phyloP scores from a whole-genome alignment of 768 basidiomycete genomes.

The Boletus vermiculosoides region DNA sequence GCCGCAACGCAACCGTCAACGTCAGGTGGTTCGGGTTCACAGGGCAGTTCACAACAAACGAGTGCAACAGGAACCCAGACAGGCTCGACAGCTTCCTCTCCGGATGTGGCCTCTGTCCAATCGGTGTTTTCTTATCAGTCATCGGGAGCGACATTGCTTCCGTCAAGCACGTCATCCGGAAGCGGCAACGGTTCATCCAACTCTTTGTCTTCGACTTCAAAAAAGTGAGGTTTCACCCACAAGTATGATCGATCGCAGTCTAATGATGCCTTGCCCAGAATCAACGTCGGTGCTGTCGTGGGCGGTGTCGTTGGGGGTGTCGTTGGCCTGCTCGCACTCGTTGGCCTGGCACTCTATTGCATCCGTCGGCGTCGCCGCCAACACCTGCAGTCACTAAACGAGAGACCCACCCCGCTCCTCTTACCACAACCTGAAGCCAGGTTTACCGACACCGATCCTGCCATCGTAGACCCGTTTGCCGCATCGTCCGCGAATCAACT shows the following conservation, averaged over 20 bases:
- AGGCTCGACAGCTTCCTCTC: neutral
- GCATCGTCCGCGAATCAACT: neutral
- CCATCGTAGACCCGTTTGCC: constrained; percentile 4
- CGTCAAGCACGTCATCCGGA: constrained; percentile 15
- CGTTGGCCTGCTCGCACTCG: constrained; percentile 15
- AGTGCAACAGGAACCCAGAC: constrained; percentile 3
- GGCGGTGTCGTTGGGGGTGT: constrained; percentile 22
- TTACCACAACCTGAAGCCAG: constrained; percentile 3
- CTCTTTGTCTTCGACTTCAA: constrained; percentile 5
- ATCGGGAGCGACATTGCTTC: constrained; percentile 7
- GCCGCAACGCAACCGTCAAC: constrained; percentile 3
- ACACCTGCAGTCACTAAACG: neutral
- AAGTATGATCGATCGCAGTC: neutral
- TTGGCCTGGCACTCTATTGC: constrained; percentile 12
- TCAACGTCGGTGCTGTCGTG: constrained; percentile 12
- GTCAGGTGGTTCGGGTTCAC: neutral
- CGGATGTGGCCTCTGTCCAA: neutral
- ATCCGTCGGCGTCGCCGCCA: constrained; percentile 11
- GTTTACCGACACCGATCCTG: neutral
- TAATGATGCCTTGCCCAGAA: constrained; percentile 8
- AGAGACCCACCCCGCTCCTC: constrained; percentile 12
- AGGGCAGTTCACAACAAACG: neutral
- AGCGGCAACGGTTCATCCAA: neutral
- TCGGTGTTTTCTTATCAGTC: constrained; percentile 7
- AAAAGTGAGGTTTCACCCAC: constrained; percentile 9